phyloP scores from a whole-genome alignment of 2,329 filamentous ascomycete genomes.

The Penicillium sp. region DNA sequence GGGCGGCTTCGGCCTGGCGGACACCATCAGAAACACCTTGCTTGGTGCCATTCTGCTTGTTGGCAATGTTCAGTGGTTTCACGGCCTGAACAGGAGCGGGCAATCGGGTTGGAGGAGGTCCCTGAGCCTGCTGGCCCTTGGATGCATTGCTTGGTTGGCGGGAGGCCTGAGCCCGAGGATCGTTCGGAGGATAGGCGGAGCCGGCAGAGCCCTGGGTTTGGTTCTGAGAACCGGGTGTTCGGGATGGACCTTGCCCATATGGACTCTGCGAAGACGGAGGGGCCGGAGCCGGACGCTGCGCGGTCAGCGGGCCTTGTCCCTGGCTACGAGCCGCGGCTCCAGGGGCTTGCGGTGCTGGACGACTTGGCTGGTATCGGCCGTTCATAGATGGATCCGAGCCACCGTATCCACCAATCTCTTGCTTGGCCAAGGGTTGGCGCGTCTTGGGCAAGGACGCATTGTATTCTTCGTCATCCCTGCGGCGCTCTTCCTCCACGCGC shows the following conservation, averaged over 20 bases:
- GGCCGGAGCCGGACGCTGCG: conserved; percentile 77
- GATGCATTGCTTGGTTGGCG: conserved; percentile 45
- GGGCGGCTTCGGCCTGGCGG: conserved; percentile 82
- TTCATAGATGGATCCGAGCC: conserved; percentile 47
- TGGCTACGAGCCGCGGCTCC: conserved; percentile 48
- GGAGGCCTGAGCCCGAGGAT: conserved; percentile 38
- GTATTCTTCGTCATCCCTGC: conserved; percentile 70
- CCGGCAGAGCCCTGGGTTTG: conserved; percentile 34
- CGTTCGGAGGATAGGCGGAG: conserved; percentile 31
- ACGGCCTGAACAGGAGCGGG: conserved; percentile 55
- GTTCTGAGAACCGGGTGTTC: conserved; percentile 31
- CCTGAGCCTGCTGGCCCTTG: conserved; percentile 38
- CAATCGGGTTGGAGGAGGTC: conserved; percentile 54
- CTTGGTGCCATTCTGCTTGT: conserved; percentile 54
- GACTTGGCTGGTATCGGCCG: conserved; percentile 72
- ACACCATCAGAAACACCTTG: conserved; percentile 57
- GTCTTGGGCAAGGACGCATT: conserved; percentile 83
- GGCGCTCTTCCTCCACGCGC: conserved; percentile 51
- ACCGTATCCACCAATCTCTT: conserved; percentile 74
- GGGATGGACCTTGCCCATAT: conserved; percentile 32
- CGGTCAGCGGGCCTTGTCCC: conserved; percentile 51
- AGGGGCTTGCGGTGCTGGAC: conserved; percentile 78
- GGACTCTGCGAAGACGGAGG: conserved; percentile 50
- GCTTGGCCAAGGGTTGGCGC: conserved; percentile 74
- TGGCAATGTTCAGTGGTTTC: conserved; percentile 72